These are phyloP conservation scores for Termitomyces sp. DNA, from an alignment of 768 basidiomycete species.

Conservation along the genomic window DNA sequence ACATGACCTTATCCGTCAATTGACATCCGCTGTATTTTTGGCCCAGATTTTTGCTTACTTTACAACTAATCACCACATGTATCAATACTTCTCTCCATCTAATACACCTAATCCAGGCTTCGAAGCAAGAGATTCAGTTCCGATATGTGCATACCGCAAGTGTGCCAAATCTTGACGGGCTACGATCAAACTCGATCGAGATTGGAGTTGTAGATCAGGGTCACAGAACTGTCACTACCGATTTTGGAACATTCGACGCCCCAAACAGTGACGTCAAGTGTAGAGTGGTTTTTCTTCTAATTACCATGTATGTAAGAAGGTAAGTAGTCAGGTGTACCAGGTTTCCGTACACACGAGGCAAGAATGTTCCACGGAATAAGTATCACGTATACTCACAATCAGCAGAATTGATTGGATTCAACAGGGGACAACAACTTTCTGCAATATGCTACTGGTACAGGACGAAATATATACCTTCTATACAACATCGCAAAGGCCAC, in stretches of 20 bases:
- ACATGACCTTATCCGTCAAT: not conserved
- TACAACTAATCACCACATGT: constrained; percentile 5
- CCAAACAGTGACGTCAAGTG: constrained; percentile 13
- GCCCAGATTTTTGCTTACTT: not conserved
- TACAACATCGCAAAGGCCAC: not conserved
- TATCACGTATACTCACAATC: not conserved
- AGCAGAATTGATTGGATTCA: not conserved
- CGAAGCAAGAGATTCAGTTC: constrained; percentile 10
- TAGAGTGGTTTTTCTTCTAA: not conserved
- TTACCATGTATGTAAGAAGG: not conserved
- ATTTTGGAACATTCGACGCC: constrained; percentile 6
- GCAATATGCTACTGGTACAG: not conserved
- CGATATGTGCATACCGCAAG: not conserved
- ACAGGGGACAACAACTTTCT: not conserved
- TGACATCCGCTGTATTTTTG: constrained; percentile 9
- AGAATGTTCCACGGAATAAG: not conserved
- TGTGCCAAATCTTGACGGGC: constrained; percentile 14
- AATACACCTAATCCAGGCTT: constrained; percentile 1
- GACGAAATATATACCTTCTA: not conserved
- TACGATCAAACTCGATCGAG: constrained; percentile 14
- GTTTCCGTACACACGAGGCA: constrained; percentile 3
- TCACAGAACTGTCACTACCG: constrained; percentile 1
- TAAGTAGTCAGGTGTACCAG: not conserved
- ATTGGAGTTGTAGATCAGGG: constrained; percentile 20
- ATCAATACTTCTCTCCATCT: constrained; percentile 1